Conservation (phyloP, 2,329 filamentous ascomycete species). For the Microdochium nivale region DNA sequence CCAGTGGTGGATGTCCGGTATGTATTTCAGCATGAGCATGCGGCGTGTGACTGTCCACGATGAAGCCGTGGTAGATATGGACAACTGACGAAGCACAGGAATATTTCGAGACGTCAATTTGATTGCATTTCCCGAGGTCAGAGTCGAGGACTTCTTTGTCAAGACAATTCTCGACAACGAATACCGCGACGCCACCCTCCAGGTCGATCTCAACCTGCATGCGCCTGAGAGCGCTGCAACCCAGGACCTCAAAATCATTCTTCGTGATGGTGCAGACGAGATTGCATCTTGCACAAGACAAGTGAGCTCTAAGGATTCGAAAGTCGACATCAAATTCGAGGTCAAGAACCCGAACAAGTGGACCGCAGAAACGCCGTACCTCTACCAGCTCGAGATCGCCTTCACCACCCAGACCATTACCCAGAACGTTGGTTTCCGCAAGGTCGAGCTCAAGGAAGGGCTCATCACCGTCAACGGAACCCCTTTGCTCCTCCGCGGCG, state of each 20-base stretch:
- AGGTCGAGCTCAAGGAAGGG: constrained; percentile 52
- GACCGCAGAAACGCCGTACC: constrained; percentile 58
- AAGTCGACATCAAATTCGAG: constrained; percentile 20
- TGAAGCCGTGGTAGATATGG: no score
- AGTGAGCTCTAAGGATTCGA: not conserved
- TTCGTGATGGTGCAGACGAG: constrained; percentile 1
- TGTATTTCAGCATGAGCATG: no score
- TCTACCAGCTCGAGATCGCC: constrained; percentile 46
- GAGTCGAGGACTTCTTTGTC: constrained; percentile 52
- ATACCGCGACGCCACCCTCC: constrained; percentile 41
- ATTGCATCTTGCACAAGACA: not conserved
- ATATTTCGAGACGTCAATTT: constrained; percentile 62
- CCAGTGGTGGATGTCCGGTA: constrained; percentile 58
- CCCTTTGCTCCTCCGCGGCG: constrained; percentile 51
- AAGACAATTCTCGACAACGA: constrained; percentile 40
- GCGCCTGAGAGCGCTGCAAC: not conserved
- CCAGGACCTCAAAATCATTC: not conserved
- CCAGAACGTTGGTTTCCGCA: constrained; percentile 55
- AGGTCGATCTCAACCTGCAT: constrained; percentile 26
- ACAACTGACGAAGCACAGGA: constrained; percentile 18
- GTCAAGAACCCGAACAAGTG: constrained; percentile 52
- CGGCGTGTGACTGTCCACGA: no score
- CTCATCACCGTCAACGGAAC: constrained; percentile 55
- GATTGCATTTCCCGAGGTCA: constrained; percentile 42
- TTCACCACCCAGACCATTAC: constrained; percentile 30